phyloP scores from a whole-genome alignment of 2,329 filamentous ascomycete species.

The Dactylellina parvicollis region DNA sequence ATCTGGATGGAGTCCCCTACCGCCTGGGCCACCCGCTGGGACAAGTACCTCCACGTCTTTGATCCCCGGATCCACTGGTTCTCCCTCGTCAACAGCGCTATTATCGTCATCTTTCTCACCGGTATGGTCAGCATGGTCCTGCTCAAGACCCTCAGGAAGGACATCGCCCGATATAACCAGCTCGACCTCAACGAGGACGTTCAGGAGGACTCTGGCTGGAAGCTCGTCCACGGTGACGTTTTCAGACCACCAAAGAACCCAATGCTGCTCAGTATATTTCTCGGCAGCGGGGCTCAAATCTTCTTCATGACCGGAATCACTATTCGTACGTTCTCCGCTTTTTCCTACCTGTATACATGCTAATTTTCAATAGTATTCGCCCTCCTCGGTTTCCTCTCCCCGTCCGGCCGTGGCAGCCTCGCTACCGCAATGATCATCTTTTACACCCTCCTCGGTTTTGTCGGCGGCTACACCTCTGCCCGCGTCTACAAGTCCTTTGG shows the following conservation, averaged over 20 bases:
- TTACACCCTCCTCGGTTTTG: constrained; percentile 90
- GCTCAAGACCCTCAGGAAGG: constrained; percentile 86
- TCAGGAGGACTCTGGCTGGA: constrained; percentile 98
- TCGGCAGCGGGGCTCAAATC: constrained; percentile 93
- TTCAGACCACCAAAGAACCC: constrained; percentile 88
- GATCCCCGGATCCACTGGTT: constrained; percentile 99
- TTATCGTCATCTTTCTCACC: constrained; percentile 91
- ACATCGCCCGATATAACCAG: constrained; percentile 95
- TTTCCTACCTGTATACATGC: constrained; percentile 20
- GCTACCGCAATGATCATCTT: constrained; percentile 92
- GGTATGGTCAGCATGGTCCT: constrained; percentile 93
- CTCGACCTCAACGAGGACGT: constrained; percentile 93
- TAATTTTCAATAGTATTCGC: constrained; percentile 71
- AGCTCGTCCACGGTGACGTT: constrained; percentile 95
- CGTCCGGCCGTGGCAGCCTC: constrained; percentile 91
- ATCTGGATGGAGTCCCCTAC: constrained; percentile 86
- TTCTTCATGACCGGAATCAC: constrained; percentile 98
- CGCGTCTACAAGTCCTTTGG: constrained; percentile 94
- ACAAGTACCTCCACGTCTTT: constrained; percentile 97
- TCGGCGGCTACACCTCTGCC: constrained; percentile 89
- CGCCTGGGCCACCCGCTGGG: constrained; percentile 96
- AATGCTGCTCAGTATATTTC: constrained; percentile 82
- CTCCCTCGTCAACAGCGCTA: constrained; percentile 92
- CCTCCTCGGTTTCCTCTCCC: constrained; percentile 91
- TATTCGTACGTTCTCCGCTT: constrained; percentile 67